Base-by-base conservation (phyloP, 1,284 basidiomycete genomes). In the Gomphus sp. region DNA sequence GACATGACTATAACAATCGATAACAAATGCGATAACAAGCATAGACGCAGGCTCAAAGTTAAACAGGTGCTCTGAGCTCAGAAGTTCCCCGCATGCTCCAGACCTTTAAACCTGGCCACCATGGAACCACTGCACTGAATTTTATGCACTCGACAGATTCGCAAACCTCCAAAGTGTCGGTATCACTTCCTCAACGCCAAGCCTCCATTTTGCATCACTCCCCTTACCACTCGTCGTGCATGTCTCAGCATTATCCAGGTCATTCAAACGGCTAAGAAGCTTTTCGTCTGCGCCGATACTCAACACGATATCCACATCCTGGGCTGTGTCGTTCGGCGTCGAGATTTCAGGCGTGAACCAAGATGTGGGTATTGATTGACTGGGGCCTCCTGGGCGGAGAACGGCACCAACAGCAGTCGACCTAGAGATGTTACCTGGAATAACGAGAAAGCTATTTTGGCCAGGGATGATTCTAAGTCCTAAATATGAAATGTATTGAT, bases 371-470 rank as follows among this genome's bases (percentile, higher is more conserved):
- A 62, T 45, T 0, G 80, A 80, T 47, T 78, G 77, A 4, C 78
- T 77, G 2, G 84, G 84, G 1, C 85, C 83, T 9, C 82, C 82
- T 0, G 85, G 84, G 64, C 85, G 82, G 33, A 90, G 71, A 61
- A 90, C 84, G 12, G 84, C 80, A 48, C 84, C 87, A 4, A 93
- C 87, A 0, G 91, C 91, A 0, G 85, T 84, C 16, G 85, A 87
- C 8, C 91, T 81, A 11, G 87, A 91, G 63, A 91, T 84, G 66
- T 91, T 89, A 72, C 87, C 89, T 2, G 91, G 91, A 10, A 93
- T 76, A 50, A 94, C 85, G 50, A 93, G 81, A 80, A 94, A 92
- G 50, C 80, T 81, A 68, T 84, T 89, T 58, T 79, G 74, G 2
- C 86, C 87, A 0, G 89, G 89, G 59, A 91, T 86, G 66, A 91